Base-by-base conservation (phyloP, 164 flowering plant genomes). In the Chloranthus sessilifolius region DNA sequence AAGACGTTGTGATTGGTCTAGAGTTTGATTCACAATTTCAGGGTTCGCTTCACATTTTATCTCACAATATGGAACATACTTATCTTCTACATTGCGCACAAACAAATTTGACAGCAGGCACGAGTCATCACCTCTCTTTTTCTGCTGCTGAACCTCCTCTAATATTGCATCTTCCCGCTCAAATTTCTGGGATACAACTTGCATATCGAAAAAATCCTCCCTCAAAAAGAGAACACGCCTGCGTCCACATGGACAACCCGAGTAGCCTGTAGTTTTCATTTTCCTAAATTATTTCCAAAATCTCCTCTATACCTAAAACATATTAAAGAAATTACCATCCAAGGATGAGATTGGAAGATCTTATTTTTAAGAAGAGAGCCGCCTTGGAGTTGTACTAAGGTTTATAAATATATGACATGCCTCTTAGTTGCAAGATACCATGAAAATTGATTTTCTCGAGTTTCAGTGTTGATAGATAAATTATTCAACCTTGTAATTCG, bases 141-240 rank as follows among this genome's bases (percentile, higher is more conserved):
- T 37, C 42, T 55, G 60, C 47, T 41, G 43, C 43, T 66, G 69
- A 62, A 77, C 75, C 62, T 74, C 83, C 41, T 59, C 61, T 17
- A 68, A 33, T 50, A 78, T 50, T 47, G 56, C 67, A 24, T 52
- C 67, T 47, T 87, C 88, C 70, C 60, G 71, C 79, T 94, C 97
- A 81, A 87, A 89, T 47, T 61, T 73, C 68, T 60, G 79, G 17
- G 95, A 87, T 20, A 74, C 85, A 60, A 74, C 67, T 73, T 94
- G 96, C 88, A 94, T 65, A 50, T 80, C 81, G 12, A 43, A 31
- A 11, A 94, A 59, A 67, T 80, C 78, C 44, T 76, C 82, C 69
- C 97, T 80, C 47, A 81, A 35, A 57, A 29, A 79, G 19, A 94
- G 72, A n/a, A 69, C 61, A 29, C 35, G 53, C 61, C 44, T 63